Conservation (phyloP, 2,329 filamentous ascomycete genomes). For the Penicillium frequentans region DNA sequence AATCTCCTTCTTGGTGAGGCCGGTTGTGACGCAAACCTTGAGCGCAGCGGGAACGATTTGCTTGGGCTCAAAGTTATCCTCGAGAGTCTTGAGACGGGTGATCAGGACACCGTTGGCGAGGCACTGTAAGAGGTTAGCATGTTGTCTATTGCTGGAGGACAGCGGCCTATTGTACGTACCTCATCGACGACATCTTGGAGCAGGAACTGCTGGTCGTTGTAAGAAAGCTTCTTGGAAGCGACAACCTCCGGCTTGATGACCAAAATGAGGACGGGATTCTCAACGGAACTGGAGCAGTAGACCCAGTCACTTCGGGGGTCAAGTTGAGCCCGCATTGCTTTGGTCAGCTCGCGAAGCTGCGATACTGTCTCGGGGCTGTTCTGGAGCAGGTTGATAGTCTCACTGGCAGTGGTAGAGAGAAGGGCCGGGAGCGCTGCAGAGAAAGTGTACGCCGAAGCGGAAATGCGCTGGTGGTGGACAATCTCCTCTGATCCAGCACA, state of each 20-base stretch:
- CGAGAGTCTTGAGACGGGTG: conserved; percentile 78
- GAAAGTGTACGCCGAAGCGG: conserved; percentile 89
- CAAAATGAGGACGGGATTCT: conserved; percentile 86
- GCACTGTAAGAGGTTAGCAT: conserved; percentile 52
- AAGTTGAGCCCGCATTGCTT: conserved; percentile 78
- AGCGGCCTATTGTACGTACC: conserved; percentile 54
- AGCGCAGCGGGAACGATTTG: conserved; percentile 75
- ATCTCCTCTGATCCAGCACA: conserved; percentile 90
- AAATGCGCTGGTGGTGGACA: conserved; percentile 93
- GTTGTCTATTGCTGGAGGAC: not conserved
- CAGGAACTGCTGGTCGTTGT: conserved; percentile 78
- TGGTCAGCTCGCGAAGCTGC: conserved; percentile 82
- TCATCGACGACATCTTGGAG: conserved; percentile 95
- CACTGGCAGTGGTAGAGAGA: conserved; percentile 91
- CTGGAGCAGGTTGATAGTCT: conserved; percentile 83
- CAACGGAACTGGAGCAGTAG: conserved; percentile 71
- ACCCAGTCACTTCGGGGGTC: conserved; percentile 96
- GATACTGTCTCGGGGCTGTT: conserved; percentile 78
- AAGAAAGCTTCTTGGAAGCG: conserved; percentile 63
- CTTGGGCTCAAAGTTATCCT: conserved; percentile 64
- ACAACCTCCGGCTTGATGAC: conserved; percentile 82
- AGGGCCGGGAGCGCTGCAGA: conserved; percentile 93
- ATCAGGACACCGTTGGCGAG: conserved; percentile 87
- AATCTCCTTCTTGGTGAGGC: conserved; percentile 87
- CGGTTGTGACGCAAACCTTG: conserved; percentile 87